Percentiles rank a stretch among this genome's conserved stretches.
Conservation (phyloP, 2,329 filamentous ascomycete species). For the Neophaeococcomyces aloes region DNA sequence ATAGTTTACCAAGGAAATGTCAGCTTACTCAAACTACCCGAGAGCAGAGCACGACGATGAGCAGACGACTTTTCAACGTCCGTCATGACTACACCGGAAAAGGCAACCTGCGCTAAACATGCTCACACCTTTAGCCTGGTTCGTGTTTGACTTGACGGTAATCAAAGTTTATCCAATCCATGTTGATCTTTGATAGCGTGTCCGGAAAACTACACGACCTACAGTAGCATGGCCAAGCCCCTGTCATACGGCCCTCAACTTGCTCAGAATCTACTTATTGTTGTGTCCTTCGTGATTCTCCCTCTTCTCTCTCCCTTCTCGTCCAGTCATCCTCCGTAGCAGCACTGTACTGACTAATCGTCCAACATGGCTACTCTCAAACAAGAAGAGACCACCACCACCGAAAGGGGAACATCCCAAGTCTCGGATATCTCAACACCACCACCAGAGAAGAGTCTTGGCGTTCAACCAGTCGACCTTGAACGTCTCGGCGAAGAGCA, state of each 20-base stretch:
- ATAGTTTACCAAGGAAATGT: too few species aligned
- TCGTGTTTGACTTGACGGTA: too few species aligned
- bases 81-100: too few species aligned
- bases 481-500: constrained; percentile 21
- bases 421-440: constrained; percentile 4
- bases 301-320: not conserved
- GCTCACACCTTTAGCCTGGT: too few species aligned
- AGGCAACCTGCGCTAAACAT: too few species aligned
- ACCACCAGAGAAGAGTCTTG: constrained; percentile 2
- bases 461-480: constrained; percentile 13
- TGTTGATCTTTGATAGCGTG: not conserved
- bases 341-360: not conserved
- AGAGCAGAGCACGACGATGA: too few species aligned
- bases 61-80: too few species aligned
- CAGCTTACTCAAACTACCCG: too few species aligned
- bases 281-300: not conserved
- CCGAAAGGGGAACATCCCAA: not conserved
- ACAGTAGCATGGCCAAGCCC: not conserved
- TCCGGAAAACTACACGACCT: too few species aligned
- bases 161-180: not conserved
- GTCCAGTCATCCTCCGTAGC: not conserved
- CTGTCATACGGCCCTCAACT: not conserved
- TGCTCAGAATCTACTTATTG: too few species aligned
- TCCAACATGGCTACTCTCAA: constrained; percentile 5
- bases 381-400: constrained; percentile 1